These are phyloP conservation scores for Tylopilus felleus DNA, from an alignment of 768 basidiomycete genomes.

Conservation along the genomic window DNA sequence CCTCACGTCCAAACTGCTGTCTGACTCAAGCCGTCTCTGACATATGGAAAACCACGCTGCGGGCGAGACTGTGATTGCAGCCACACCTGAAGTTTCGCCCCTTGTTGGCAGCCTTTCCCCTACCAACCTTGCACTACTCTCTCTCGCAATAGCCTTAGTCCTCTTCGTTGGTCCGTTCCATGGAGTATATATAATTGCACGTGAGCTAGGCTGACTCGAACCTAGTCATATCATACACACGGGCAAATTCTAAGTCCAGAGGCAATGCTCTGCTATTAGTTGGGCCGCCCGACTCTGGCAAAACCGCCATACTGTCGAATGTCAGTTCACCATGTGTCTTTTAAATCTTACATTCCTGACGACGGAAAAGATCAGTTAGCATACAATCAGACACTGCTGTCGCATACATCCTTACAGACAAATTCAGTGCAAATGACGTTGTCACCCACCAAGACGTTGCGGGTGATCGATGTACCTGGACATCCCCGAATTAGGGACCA, in stretches of 20 bases:
- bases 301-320: conserved; percentile 72
- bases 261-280: conserved; percentile 71
- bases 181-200: not conserved
- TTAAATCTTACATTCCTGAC: conserved; percentile 5
- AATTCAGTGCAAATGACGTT: conserved; percentile 53
- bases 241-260: conserved; percentile 42
- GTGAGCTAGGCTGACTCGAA: conserved; percentile 25
- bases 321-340: conserved; percentile 39
- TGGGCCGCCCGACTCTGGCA: conserved; percentile 74
- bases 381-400: conserved; percentile 59
- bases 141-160: conserved; percentile 43
- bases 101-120: conserved; percentile 37
- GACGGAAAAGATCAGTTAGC: conserved; percentile 47
- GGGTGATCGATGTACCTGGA: conserved; percentile 76
- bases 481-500: conserved; percentile 78
- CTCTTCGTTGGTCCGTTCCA: conserved; percentile 41
- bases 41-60: conserved; percentile 13
- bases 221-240: conserved; percentile 43
- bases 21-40: not conserved
- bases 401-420: conserved; percentile 75
- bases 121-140: conserved; percentile 38
- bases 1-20: not conserved
- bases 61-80: conserved; percentile 2
- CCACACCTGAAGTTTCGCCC: conserved; percentile 36
- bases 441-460: conserved; percentile 43